Base-by-base conservation (phyloP, 2,329 filamentous ascomycete species). In the Talaromyces rugulosus region DNA sequence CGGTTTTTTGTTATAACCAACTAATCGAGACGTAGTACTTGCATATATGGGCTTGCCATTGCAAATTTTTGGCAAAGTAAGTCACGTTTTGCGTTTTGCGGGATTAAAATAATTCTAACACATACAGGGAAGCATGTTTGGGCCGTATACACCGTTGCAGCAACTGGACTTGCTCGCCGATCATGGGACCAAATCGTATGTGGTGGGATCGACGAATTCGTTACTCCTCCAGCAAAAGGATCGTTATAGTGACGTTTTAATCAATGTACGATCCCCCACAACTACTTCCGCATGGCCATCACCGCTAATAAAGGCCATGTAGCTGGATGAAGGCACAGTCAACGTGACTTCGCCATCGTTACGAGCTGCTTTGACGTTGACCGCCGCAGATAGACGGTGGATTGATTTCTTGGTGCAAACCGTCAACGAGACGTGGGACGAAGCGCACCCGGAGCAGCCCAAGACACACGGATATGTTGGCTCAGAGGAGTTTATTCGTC, bases 361-460 rank as follows among this genome's bases (percentile, higher is more conserved):
- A 14, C 88, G 89, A 56, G 79, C 83, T 42, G 92, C 92, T 0
- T 81, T 98, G 5, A 77, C 85, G 0, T 85, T 99, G 2, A 95
- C 95, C 0, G 88, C 88, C 9, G 90, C 95, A 0, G 95, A 99
- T 72, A 86, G 95, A 63, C 85, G 95, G 62, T 99, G 95, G 94
- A 97, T 99, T 68, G 95, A 99, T 77, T 93, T 92, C 69, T 84
- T 99, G 59, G 96, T 92, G 0, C 91, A 96, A 69, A 90, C 92
- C 44, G 91, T 99, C 27, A 91, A 95, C 70, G 92, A 98, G 66
- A 97, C 95, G 0, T 99, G 95, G 95, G 95, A 99, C 72, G 92
- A 96, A 50, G 81, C 87, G 4, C 94, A 98, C 70, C 95, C 95
- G 0, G 86, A 87, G 65, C 85, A 91, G 55, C 95, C 95, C n/a